Conservation (phyloP, 352 stramenopile genomes). For the Thraustochytrium sp. region DNA sequence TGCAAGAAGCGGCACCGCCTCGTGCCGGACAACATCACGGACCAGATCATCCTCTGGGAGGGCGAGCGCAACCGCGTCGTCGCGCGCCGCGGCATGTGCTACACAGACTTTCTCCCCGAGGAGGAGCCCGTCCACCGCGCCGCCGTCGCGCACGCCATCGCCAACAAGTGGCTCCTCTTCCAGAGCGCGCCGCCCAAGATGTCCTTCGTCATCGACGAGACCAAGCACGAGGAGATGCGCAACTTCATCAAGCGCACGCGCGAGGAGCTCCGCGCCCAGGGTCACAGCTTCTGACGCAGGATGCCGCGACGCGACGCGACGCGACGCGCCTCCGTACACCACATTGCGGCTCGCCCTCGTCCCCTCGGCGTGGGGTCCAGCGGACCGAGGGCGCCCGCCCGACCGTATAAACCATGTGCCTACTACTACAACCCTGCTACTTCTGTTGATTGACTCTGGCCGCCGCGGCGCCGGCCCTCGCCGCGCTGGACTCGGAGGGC, state of each 20-base stretch:
- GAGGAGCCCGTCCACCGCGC: background rate
- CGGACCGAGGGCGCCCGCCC: background rate
- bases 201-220: constrained; percentile 22
- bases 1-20: constrained; percentile 52
- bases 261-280: background rate
- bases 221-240: constrained; percentile 17
- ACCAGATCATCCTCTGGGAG: constrained; percentile 83
- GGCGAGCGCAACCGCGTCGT: constrained; percentile 73
- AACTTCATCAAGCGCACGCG: constrained; percentile 16
- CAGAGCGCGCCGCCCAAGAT: background rate
- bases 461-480: too few species aligned
- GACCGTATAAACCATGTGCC: too few species aligned
- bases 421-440: too few species aligned
- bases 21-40: constrained; percentile 76
- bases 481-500: too few species aligned
- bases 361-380: background rate
- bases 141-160: background rate
- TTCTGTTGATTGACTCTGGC: too few species aligned
- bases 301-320: background rate
- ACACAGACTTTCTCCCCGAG: constrained; percentile 36
- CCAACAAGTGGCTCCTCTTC: constrained; percentile 33
- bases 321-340: background rate
- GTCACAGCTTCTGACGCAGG: background rate
- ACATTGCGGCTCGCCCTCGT: background rate
- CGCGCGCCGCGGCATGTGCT: background rate